A percentile compares a stretch with the other conserved stretches of the same genome.
These are phyloP conservation scores for Penicillium cataractarum DNA, from an alignment of 495 filamentous ascomycete genomes.

Conservation along the genomic window DNA sequence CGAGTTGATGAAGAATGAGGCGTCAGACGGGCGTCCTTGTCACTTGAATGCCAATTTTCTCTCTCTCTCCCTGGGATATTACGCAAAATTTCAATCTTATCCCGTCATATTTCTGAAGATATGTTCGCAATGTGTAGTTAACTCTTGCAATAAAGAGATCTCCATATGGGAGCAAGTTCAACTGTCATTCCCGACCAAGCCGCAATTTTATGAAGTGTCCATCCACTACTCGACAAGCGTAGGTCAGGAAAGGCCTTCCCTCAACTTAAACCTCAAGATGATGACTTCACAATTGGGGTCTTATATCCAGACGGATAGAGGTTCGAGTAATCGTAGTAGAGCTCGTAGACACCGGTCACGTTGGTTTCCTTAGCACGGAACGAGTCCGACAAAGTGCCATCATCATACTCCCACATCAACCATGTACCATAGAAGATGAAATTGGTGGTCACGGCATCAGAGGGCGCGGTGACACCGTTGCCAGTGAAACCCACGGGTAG, in stretches of 20 bases:
- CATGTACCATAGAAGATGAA: constrained; percentile 30
- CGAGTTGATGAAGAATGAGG: constrained; percentile 13
- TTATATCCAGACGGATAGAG: constrained; percentile 20
- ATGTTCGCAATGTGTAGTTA: no score
- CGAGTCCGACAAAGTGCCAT: constrained; percentile 19
- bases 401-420: constrained; percentile 25
- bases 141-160: no score
- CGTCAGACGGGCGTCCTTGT: not conserved
- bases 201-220: no score
- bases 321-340: constrained; percentile 29
- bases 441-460: constrained; percentile 13
- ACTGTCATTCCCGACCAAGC: no score
- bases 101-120: no score
- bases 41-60: not conserved
- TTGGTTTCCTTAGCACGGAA: constrained; percentile 30
- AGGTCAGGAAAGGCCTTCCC: not conserved
- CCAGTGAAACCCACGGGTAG: constrained; percentile 29
- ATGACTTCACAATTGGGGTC: constrained; percentile 15
- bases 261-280: not conserved
- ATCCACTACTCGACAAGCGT: not conserved
- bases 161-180: no score
- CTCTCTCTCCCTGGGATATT: no score
- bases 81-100: no score
- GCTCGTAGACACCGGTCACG: constrained; percentile 26
- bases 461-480: constrained; percentile 17